These are phyloP conservation scores for Leishmania tarentolae DNA, from an alignment of 208 protist species.

Conservation along the genomic window DNA sequence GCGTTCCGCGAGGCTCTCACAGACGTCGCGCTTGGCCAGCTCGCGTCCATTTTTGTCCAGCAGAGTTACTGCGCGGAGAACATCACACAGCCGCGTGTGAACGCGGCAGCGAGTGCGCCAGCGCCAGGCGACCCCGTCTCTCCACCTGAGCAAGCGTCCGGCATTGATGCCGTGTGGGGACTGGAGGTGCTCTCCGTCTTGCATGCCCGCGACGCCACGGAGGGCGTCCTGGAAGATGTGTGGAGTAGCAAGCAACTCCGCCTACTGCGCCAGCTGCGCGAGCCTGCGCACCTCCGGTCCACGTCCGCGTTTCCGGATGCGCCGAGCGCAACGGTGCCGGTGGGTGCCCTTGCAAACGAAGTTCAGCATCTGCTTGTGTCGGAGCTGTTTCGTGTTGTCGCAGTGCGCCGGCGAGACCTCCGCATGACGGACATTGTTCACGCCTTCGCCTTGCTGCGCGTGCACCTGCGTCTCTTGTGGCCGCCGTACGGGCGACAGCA, in stretches of 20 bases:
- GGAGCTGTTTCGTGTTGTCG: constrained; percentile 28
- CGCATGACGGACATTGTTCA: constrained; percentile 78
- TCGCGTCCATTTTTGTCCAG: constrained; percentile 64
- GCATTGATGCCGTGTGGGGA: constrained; percentile 60
- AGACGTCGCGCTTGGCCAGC: constrained; percentile 58
- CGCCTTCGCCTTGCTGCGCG: constrained; percentile 67
- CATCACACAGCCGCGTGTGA: background rate
- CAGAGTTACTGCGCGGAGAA: constrained; percentile 17
- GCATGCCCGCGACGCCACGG: constrained; percentile 37
- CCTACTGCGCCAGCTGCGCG: constrained; percentile 10
- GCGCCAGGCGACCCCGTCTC: background rate
- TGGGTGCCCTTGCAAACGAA: constrained; percentile 10
- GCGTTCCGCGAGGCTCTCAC: constrained; percentile 41
- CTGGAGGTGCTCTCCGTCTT: constrained; percentile 63
- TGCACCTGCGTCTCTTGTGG: constrained; percentile 60
- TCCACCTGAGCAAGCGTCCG: constrained; percentile 17
- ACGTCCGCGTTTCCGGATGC: background rate
- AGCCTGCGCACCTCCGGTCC: constrained; percentile 9
- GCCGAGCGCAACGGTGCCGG: background rate
- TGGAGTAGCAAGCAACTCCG: constrained; percentile 10
- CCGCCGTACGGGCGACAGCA: constrained; percentile 30
- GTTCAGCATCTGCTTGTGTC: constrained; percentile 26
- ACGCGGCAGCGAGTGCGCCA: constrained; percentile 5
- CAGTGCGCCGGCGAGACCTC: constrained; percentile 38
- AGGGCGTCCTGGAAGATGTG: constrained; percentile 8